Evolutionary conservation across 2,329 filamentous ascomycete genomes (phyloP), one percentile per base, ranked within the genome.

Genomic region (Beauveria medogensis): DNA sequence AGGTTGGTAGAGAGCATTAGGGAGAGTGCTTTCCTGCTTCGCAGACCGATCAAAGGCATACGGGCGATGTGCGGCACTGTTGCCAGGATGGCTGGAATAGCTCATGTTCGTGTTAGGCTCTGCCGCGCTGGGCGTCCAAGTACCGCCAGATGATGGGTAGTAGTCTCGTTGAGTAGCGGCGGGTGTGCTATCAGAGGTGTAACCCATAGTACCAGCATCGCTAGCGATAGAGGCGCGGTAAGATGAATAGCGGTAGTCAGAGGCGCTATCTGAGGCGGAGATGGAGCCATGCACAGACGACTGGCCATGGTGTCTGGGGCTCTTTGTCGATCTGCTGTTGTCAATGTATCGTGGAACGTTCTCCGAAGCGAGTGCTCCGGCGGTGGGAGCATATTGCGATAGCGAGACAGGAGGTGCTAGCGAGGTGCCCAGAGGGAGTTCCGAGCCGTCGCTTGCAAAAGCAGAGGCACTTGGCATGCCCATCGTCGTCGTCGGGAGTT

Each of bases 181-280:
- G 62, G 40, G 65, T 64, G 26, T 67, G 16, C 64, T 66, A 22
- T 75, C 73, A 2, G 69, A 63, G 54, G 67, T 67, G 55, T 74
- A 74, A 20, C 64, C 65, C 5, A 70, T 61, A 9, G 71, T 69
- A 7, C 72, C 64, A 6, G 70, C 72, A 30, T 76, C 74, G 46
- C 67, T 68, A 48, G 74, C 61, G 53, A 65, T 68, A 7, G 72
- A 68, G 5, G 69, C 63, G 14, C 69, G 67, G 61, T 73, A 76
- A 2, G 81, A 76, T 3, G 80, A 79, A 64, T 85, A 85, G 57
- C 83, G 78, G 68, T 85, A 85, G 67, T 85, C 82, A 24, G 77
- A 74, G 0, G 80, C 73, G 4, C 76, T 69, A 46, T 83, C 81
- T 55, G 77, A 77, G 67, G 76, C 78, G 41, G 75, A 72, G 37